Evolutionary conservation across 1,139 yeast genomes (phyloP), one percentile per base, ranked within the genome.

Genomic region (Nadsonia commutata): DNA sequence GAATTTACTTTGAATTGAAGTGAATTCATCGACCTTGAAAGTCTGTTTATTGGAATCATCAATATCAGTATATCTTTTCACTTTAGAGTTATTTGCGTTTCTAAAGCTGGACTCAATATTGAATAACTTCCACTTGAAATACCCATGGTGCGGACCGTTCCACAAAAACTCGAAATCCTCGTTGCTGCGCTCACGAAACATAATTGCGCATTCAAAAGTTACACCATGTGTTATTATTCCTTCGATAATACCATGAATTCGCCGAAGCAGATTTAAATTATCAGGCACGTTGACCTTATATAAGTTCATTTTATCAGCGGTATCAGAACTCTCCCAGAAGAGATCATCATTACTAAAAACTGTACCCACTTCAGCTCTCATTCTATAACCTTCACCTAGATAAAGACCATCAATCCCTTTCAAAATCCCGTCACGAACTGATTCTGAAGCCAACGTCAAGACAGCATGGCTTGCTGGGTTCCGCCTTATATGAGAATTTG

Each of bases 121-220:
- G 9, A 27, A 9, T 6, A 55, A 37, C 40, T 47, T 50, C 53
- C 58, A 53, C 21, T 56, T 45, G 43, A 55, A 56, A 40, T 56
- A 56, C 9, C 41, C 41, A 38, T 55, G 57, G 27, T 45, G 40
- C 3, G 49, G 44, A 11, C 37, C 40, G 40, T 49, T 47, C 45
- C 52, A 56, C 31, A 56, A 47, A 39, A 56, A 56, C 44, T 52
- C 59, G 41, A 46, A 56, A 9, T 45, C 46, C 2, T 50, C 51
- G 43, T 56, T 54, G 19, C 40, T 21, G n/a, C 41, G 40, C 45
- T 56, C 55, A 2, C 49, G 50, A 20, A 42, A 45, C 58, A 52
- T 56, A 16, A 56, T 39, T 2, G 43, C 39, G 8, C 52, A 46
- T 41, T 56, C 60, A 43, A 56, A 56, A 27, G 41, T 48, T 2